phyloP scores from a whole-genome alignment of 2,329 filamentous ascomycete genomes.

The Didymella lethalis region DNA sequence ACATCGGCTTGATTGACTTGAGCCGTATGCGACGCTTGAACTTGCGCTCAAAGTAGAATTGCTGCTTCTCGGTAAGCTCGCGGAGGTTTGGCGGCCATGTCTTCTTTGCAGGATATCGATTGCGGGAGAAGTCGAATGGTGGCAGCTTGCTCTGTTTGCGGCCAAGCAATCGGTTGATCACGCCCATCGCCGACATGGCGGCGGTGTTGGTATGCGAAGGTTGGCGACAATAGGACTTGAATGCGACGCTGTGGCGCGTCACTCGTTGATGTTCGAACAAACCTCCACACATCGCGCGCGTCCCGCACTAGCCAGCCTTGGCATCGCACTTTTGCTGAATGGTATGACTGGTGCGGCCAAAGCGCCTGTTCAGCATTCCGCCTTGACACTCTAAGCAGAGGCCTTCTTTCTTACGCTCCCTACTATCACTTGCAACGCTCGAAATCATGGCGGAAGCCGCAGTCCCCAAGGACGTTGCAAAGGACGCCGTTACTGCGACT shows the following conservation, averaged over 20 bases:
- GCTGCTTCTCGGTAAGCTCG: constrained; percentile 72
- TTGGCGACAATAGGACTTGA: constrained; percentile 8
- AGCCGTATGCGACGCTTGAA: constrained; percentile 74
- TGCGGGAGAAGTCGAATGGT: constrained; percentile 57
- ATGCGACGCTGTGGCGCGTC: constrained; percentile 8
- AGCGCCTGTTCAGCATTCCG: constrained; percentile 19
- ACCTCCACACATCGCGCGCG: constrained; percentile 17
- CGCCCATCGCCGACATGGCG: constrained; percentile 30
- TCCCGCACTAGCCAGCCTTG: constrained; percentile 25
- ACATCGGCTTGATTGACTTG: constrained; percentile 67
- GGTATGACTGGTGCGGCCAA: constrained; percentile 30
- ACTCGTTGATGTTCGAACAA: constrained; percentile 34
- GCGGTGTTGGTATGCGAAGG: constrained; percentile 14
- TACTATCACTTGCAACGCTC: constrained; percentile 16
- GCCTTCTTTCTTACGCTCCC: constrained; percentile 28
- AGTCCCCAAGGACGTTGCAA: constrained; percentile 38
- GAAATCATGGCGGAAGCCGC: constrained; percentile 44
- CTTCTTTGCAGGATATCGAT: constrained; percentile 72
- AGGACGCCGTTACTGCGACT: constrained; percentile 60
- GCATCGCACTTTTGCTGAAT: constrained; percentile 32
- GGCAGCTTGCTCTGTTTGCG: constrained; percentile 52
- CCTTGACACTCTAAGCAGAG: constrained; percentile 20
- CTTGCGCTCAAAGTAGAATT: constrained; percentile 80
- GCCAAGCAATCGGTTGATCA: constrained; percentile 59
- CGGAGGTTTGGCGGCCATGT: constrained; percentile 81